A percentile compares a stretch with the other conserved stretches of the same genome.
Conservation (phyloP, 352 stramenopile species). For the Thalassiosira mediterranea region DNA sequence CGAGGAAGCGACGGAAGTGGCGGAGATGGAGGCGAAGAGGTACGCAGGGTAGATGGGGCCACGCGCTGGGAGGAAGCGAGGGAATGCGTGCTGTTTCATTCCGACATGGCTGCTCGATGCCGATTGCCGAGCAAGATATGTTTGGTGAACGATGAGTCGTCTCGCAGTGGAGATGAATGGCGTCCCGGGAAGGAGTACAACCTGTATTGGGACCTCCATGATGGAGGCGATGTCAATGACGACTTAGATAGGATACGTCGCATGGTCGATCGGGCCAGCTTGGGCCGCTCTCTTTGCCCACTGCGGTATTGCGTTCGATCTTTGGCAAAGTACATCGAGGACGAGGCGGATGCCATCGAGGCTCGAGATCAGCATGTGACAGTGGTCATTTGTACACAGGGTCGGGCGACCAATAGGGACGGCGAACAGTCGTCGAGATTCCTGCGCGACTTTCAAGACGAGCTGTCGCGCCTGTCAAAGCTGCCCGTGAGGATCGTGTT, state of each 20-base stretch:
- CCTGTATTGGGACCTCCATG: no score
- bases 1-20: no score
- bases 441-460: constrained; percentile 36
- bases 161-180: not conserved
- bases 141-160: constrained; percentile 10
- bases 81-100: not conserved
- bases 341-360: not conserved
- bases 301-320: no score
- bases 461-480: constrained; percentile 40
- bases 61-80: not conserved
- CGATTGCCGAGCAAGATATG: constrained; percentile 5
- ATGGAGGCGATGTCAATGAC: not conserved
- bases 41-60: no score
- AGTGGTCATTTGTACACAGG: constrained; percentile 22
- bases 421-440: not conserved
- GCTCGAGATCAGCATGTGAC: not conserved
- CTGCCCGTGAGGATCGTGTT: constrained; percentile 75
- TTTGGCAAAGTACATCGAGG: no score
- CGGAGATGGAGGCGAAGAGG: no score
- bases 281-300: no score
- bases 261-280: not conserved
- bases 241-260: not conserved
- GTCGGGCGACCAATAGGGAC: constrained; percentile 10
- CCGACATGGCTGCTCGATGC: not conserved
- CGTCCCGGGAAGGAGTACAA: not conserved